Evolutionary conservation across 1,284 basidiomycete genomes (phyloP).

Genomic region (Moesziomyces sp.): DNA sequence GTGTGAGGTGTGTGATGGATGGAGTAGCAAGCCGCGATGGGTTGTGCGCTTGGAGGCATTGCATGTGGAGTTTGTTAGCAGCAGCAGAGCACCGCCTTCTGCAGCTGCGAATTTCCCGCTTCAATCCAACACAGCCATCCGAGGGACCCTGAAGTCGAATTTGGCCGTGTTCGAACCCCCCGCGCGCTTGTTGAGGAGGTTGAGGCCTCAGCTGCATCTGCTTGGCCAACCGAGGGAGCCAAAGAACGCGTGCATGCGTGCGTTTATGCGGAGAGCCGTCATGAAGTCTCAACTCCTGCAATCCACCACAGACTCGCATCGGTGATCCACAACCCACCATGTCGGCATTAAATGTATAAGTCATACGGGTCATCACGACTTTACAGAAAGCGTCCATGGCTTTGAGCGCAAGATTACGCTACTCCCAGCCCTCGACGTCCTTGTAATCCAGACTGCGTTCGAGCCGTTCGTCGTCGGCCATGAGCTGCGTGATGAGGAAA

Average conservation of each 20-base stretch:
- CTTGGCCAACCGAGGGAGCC: neutral
- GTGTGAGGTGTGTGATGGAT: neutral
- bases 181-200: too few relatives aligned
- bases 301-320: too few relatives aligned
- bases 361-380: too few relatives aligned
- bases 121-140: neutral
- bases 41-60: neutral
- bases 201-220: neutral
- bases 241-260: neutral
- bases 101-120: neutral
- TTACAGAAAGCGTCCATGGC: too few relatives aligned
- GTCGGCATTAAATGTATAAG: too few relatives aligned
- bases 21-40: neutral
- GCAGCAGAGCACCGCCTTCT: neutral
- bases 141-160: slow-evolving; percentile 12
- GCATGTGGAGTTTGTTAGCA: neutral
- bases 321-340: too few relatives aligned
- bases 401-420: neutral
- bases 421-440: slow-evolving; percentile 46
- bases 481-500: slow-evolving; percentile 59
- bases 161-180: too few relatives aligned
- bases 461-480: slow-evolving; percentile 39
- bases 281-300: neutral
- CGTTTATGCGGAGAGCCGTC: neutral
- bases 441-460: slow-evolving; percentile 36